Base-by-base conservation (phyloP, 345 rosid genomes). In the Citrus sp. region DNA sequence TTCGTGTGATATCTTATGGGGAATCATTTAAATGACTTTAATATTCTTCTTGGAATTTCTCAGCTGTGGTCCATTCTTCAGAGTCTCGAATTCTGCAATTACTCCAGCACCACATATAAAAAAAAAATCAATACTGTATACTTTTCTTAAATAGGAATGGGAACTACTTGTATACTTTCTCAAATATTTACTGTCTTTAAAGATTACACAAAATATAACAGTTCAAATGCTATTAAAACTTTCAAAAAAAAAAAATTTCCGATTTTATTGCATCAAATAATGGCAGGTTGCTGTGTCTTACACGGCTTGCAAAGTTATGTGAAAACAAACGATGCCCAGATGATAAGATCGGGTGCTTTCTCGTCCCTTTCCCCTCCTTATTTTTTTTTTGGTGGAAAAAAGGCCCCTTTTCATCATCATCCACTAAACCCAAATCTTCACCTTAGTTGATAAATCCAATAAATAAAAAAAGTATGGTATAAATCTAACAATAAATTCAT, bases 281-380 rank as follows among this genome's bases (percentile, higher is more conserved):
- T 21, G 51, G 34, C 49, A 61, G 70, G 55, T 73, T 62, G 81
- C 56, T 54, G 86, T 77, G 78, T 25, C 86, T 75, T 77, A 49
- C 77, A 78, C 82, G 79, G 27, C 79, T 71, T 35, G 61, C 19
- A 27, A 65, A 28, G 37, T 55, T 0, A 5, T 5, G 21, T 3
- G 34, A 6, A 6, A 1, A 18, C 1, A 32, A 18, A 4, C 51
- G 74, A 51, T 70, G 61, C 30, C 27, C 24, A 18, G 18, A 25
- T 9, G 77, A 27, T 61, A 74, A 59, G 67, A 3, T 1, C 10
- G 6, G 1, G 30, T 13, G 0, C 32, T 37, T 59, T 13, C 54
- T 24, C 14, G 24, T 14, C 56, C 27, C 18, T 25, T 70, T 49
- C 60, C 34, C 24, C 5, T 68, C 2, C 0, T 8, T 4, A 0